phyloP scores from a whole-genome alignment of 805 yeast species.

The Zygotorulaspora danielsina region DNA sequence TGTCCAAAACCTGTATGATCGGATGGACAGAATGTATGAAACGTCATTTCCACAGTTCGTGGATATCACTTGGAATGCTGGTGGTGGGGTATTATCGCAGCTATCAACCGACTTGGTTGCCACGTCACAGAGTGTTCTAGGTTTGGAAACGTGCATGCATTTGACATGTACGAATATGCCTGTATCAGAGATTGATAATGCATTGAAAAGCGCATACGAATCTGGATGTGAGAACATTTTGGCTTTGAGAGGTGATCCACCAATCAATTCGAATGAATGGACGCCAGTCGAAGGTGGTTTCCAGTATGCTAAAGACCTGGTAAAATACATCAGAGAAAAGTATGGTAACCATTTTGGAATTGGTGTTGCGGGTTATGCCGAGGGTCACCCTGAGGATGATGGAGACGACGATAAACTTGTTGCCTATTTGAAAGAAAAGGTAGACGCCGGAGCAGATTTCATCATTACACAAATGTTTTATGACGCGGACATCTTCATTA shows the following conservation, averaged over 20 bases:
- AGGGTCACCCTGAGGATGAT: conserved; percentile 89
- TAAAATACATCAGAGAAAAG: conserved; percentile 63
- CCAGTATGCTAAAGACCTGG: conserved; percentile 81
- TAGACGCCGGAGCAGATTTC: conserved; percentile 92
- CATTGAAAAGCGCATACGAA: conserved; percentile 75
- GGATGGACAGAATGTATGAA: conserved; percentile 97
- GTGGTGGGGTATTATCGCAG: conserved; percentile 71
- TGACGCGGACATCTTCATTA: conserved; percentile 78
- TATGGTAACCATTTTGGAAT: conserved; percentile 90
- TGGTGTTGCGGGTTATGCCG: conserved; percentile 97
- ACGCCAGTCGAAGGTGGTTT: conserved; percentile 65
- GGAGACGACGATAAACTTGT: conserved; percentile 48
- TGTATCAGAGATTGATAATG: conserved; percentile 70
- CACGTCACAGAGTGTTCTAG: conserved; percentile 83
- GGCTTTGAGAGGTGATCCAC: conserved; percentile 95
- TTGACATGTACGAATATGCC: conserved; percentile 96
- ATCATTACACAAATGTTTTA: conserved; percentile 96
- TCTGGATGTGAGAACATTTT: conserved; percentile 94
- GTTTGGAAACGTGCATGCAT: conserved; percentile 96
- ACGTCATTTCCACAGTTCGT: conserved; percentile 79
- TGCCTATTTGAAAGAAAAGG: conserved; percentile 71
- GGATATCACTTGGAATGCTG: conserved; percentile 98
- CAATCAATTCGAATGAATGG: conserved; percentile 47
- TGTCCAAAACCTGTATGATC: conserved; percentile 88
- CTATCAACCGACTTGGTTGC: conserved; percentile 89